Evolutionary conservation across 305 asterid species (phyloP).

Genomic region (Salvia sclarea): DNA sequence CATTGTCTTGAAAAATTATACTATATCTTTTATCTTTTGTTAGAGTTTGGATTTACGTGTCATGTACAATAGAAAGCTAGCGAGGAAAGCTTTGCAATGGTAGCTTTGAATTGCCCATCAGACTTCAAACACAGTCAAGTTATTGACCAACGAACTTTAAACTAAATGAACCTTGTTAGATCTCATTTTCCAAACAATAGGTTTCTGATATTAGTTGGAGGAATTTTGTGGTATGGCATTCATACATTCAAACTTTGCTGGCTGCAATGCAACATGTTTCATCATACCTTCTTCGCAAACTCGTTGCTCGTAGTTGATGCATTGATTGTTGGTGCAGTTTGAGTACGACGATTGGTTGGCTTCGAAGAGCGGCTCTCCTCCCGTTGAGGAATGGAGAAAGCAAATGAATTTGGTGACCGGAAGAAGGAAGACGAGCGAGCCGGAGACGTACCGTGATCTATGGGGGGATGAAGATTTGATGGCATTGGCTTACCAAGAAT

Average conservation of each 20-base stretch:
- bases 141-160: no score
- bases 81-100: no score
- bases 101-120: no score
- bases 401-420: slow-evolving; percentile 60
- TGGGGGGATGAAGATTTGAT: slow-evolving; percentile 78
- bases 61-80: no score
- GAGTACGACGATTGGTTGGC: slow-evolving; percentile 89
- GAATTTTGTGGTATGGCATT: neutral
- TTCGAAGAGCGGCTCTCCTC: slow-evolving; percentile 49
- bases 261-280: neutral
- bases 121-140: no score
- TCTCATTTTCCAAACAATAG: no score
- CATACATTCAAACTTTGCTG: no score
- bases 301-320: neutral
- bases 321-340: slow-evolving; percentile 45
- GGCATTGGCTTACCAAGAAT: slow-evolving; percentile 57
- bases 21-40: no score
- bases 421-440: slow-evolving; percentile 48
- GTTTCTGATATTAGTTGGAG: no score
- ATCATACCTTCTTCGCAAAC: neutral
- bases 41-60: no score
- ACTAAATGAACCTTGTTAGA: no score
- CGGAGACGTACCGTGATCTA: slow-evolving; percentile 72
- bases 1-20: no score
- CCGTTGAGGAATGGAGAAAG: slow-evolving; percentile 80